Evolutionary conservation across 2,329 filamentous ascomycete species (phyloP).

Genomic region (Fusarium sp.): DNA sequence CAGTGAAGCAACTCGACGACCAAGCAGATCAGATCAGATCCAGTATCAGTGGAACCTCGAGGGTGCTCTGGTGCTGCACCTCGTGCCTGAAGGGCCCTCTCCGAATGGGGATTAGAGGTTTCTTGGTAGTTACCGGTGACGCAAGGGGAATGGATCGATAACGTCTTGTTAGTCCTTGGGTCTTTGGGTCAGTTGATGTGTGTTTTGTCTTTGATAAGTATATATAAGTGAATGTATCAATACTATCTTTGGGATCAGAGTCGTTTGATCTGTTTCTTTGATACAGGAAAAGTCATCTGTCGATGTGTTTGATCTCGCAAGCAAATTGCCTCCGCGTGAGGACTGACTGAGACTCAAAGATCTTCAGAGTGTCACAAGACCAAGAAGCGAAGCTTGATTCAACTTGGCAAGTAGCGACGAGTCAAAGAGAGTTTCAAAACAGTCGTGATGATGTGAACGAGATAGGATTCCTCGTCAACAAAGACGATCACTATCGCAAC

Average conservation of each 20-base stretch:
- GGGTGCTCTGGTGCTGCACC: neutral
- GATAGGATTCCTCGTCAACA: neutral
- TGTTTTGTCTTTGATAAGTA: neutral
- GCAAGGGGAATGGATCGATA: constrained; percentile 23
- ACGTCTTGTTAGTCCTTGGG: constrained; percentile 8
- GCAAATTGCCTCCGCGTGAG: constrained; percentile 11
- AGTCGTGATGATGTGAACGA: neutral
- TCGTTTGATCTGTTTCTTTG: constrained; percentile 27
- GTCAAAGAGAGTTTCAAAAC: constrained; percentile 5
- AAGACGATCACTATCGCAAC: neutral
- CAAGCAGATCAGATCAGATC: neutral
- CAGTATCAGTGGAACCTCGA: constrained; percentile 20
- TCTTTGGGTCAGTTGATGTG: constrained; percentile 26
- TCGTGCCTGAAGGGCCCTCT: constrained; percentile 15
- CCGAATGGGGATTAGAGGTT: constrained; percentile 31
- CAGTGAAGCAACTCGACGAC: constrained; percentile 15
- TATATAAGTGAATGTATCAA: neutral
- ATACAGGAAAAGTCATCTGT: constrained; percentile 13
- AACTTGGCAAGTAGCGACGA: neutral
- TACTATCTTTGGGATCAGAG: neutral
- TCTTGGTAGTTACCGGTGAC: constrained; percentile 23
- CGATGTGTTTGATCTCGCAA: neutral
- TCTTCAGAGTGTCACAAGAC: constrained; percentile 27
- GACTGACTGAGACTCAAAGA: neutral
- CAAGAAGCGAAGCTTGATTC: neutral